Evolutionary conservation across 1,139 yeast species (phyloP).

Genomic region (Arxiozyma bovina): DNA sequence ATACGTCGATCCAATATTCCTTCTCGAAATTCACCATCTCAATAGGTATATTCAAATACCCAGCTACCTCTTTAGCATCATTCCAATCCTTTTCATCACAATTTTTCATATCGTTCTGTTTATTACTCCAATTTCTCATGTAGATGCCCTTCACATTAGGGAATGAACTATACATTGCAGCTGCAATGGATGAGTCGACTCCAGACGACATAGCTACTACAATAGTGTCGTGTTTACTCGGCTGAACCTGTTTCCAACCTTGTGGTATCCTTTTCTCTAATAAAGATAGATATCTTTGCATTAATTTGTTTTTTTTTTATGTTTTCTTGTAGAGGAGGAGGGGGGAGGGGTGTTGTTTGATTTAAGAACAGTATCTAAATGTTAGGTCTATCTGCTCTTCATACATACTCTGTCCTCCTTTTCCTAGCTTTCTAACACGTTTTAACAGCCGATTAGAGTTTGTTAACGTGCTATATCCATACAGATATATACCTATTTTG

Average conservation of each 20-base stretch:
- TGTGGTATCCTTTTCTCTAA: constrained; percentile 9
- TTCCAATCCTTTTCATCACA: constrained; percentile 88
- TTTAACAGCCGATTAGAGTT: not conserved
- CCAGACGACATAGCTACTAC: constrained; percentile 94
- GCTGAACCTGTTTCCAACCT: constrained; percentile 34
- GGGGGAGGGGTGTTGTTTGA: too few relatives aligned
- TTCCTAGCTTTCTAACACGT: too few relatives aligned
- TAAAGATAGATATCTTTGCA: not conserved
- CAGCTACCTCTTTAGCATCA: constrained; percentile 62
- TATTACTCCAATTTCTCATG: constrained; percentile 84
- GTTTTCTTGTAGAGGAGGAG: too few relatives aligned
- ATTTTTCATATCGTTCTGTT: constrained; percentile 28
- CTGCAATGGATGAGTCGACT: constrained; percentile 88
- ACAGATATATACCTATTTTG: too few relatives aligned
- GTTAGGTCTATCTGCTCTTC: too few relatives aligned
- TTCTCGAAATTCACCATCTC: constrained; percentile 75
- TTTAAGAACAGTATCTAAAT: too few relatives aligned
- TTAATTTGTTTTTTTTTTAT: not conserved
- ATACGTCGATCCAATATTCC: constrained; percentile 89
- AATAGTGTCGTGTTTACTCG: constrained; percentile 48
- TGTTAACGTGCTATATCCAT: not conserved
- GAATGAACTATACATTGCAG: constrained; percentile 51
- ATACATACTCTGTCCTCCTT: too few relatives aligned
- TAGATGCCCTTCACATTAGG: constrained; percentile 66
- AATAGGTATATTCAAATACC: constrained; percentile 54